Evolutionary conservation across 306 rosid species (phyloP).

Genomic region (Vicia faba): DNA sequence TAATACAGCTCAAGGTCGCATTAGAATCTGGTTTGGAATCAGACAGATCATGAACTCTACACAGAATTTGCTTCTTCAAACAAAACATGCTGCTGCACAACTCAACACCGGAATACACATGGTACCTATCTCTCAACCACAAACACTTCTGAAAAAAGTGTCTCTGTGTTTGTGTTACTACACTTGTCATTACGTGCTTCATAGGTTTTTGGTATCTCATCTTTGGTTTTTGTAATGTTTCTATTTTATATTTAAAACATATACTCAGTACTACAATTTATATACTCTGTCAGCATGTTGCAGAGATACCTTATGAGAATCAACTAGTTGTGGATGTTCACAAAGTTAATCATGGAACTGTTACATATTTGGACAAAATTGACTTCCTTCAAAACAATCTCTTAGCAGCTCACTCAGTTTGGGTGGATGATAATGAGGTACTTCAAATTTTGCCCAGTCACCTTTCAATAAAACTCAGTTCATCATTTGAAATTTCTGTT

Average conservation of each 20-base stretch:
- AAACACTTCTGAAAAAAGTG: too few species aligned
- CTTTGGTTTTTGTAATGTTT: neutral
- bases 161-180: too few species aligned
- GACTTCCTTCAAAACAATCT: conserved; percentile 66
- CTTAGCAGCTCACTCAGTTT: conserved; percentile 82
- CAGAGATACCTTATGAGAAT: conserved; percentile 90
- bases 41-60: conserved; percentile 88
- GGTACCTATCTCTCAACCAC: conserved; percentile 16
- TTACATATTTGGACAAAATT: conserved; percentile 75
- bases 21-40: conserved; percentile 83
- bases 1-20: conserved; percentile 78
- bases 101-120: conserved; percentile 87
- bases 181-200: too few species aligned
- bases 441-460: conserved; percentile 34
- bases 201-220: too few species aligned
- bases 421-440: conserved; percentile 76
- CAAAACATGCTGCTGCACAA: conserved; percentile 66
- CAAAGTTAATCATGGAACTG: conserved; percentile 74
- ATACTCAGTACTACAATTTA: conserved; percentile 25
- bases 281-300: conserved; percentile 69
- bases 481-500: neutral
- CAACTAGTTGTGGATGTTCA: conserved; percentile 60
- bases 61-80: conserved; percentile 61
- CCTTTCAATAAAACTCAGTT: conserved; percentile 24
- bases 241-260: conserved; percentile 10